Conservation (phyloP, 1,284 basidiomycete genomes). For the Puccinia novopanici region DNA sequence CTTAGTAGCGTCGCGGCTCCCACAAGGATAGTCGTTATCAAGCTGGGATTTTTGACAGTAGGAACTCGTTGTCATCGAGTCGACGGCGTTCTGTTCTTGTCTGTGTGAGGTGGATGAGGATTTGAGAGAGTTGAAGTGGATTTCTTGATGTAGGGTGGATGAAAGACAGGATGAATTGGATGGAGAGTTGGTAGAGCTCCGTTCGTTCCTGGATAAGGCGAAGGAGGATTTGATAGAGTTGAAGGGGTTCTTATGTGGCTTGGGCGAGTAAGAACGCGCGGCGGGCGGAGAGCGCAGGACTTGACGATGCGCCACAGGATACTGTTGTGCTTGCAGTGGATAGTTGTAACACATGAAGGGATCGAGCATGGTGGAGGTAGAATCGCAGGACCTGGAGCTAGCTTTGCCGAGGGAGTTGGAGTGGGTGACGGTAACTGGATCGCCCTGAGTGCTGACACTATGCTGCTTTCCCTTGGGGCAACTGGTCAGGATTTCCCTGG, state of each 20-base stretch:
- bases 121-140: slow-evolving; percentile 2
- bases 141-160: too few relatives aligned
- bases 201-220: background rate
- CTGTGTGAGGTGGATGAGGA: background rate
- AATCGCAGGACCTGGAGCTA: background rate
- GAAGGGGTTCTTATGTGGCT: background rate
- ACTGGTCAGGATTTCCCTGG: background rate
- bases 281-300: background rate
- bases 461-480: background rate
- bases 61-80: too few relatives aligned
- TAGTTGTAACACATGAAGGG: slow-evolving; percentile 23
- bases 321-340: background rate
- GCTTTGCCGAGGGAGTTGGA: background rate
- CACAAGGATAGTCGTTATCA: too few relatives aligned
- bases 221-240: background rate
- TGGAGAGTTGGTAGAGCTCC: too few relatives aligned
- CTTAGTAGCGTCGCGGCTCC: background rate
- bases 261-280: background rate
- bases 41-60: too few relatives aligned
- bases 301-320: background rate
- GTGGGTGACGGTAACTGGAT: background rate
- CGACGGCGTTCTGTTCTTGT: background rate
- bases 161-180: too few relatives aligned
- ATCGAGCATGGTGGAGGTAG: slow-evolving; percentile 2
- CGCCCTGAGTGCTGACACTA: background rate